Percentiles rank a stretch among this genome's conserved stretches.
Evolutionary conservation across 1,284 basidiomycete species (phyloP).

Genomic region (Stygiomarasmius scandens): DNA sequence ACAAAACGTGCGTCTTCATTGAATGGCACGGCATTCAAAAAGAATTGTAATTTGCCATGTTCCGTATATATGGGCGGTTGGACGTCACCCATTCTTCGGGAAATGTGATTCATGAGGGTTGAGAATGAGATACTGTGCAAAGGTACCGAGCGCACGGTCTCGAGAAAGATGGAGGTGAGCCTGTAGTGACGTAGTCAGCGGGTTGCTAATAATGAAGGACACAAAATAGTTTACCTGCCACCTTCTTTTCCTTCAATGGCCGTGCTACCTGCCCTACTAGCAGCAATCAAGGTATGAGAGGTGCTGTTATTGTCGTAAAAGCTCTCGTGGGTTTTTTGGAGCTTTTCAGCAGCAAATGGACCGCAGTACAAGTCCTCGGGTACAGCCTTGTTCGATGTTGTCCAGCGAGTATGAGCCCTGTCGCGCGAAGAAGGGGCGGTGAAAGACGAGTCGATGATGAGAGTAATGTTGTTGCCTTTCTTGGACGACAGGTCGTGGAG

Average conservation of each 20-base stretch:
- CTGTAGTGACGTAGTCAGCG: neutral
- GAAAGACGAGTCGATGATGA: constrained; percentile 69
- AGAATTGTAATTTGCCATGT: constrained; percentile 44
- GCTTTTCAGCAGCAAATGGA: constrained; percentile 47
- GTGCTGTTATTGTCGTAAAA: constrained; percentile 48
- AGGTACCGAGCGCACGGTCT: constrained; percentile 43
- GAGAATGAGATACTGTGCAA: constrained; percentile 56
- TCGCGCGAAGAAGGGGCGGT: constrained; percentile 44
- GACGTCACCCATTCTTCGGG: constrained; percentile 30
- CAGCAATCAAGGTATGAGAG: constrained; percentile 57
- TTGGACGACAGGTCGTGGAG: constrained; percentile 50
- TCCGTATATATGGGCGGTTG: constrained; percentile 59
- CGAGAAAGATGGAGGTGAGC: constrained; percentile 57
- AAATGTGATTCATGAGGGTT: constrained; percentile 49
- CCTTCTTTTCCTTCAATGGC: constrained; percentile 63
- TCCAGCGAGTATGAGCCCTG: constrained; percentile 54
- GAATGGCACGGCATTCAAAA: constrained; percentile 62
- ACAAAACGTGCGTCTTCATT: constrained; percentile 49
- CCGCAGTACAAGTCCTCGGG: constrained; percentile 54
- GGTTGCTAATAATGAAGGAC: neutral
- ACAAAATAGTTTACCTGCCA: constrained; percentile 38
- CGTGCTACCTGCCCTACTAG: constrained; percentile 51
- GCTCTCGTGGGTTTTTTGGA: constrained; percentile 38
- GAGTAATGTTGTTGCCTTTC: constrained; percentile 70
- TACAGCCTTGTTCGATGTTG: constrained; percentile 51